phyloP scores from a whole-genome alignment of 1,284 basidiomycete genomes.

The Sanghuangporus baumii region DNA sequence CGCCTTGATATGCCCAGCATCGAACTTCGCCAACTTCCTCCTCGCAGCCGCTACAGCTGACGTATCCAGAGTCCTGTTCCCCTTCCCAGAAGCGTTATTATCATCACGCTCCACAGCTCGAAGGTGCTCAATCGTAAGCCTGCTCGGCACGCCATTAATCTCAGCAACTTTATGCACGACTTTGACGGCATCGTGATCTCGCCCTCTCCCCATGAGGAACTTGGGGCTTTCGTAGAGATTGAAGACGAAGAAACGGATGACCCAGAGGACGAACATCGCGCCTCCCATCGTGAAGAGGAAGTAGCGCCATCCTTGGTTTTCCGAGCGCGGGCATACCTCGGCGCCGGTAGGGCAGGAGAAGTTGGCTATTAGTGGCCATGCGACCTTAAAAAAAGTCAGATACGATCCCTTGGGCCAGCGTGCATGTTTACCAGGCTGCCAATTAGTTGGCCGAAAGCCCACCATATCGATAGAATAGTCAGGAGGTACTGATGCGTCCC shows the following conservation, averaged over 20 bases:
- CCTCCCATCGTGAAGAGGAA: slow-evolving; percentile 59
- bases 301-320: slow-evolving; percentile 71
- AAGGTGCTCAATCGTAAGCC: slow-evolving; percentile 46
- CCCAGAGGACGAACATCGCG: slow-evolving; percentile 57
- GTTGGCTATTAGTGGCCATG: slow-evolving; percentile 60
- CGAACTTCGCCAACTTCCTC: slow-evolving; percentile 41
- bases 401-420: slow-evolving; percentile 21
- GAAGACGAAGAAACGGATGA: slow-evolving; percentile 69
- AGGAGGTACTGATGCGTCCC: slow-evolving; percentile 63
- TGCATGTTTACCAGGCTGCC: slow-evolving; percentile 46
- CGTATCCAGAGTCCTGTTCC: slow-evolving; percentile 23
- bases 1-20: slow-evolving; percentile 26
- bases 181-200: slow-evolving; percentile 65
- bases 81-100: background rate
- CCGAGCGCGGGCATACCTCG: slow-evolving; percentile 36
- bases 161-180: slow-evolving; percentile 63
- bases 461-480: slow-evolving; percentile 67
- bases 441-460: slow-evolving; percentile 62
- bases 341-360: slow-evolving; percentile 47
- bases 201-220: slow-evolving; percentile 67
- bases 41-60: slow-evolving; percentile 26
- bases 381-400: slow-evolving; percentile 28
- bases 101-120: slow-evolving; percentile 25
- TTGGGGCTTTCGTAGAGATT: slow-evolving; percentile 73
- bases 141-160: slow-evolving; percentile 53